Conservation (phyloP, 2,329 filamentous ascomycete genomes). For the Fusarium sp. region DNA sequence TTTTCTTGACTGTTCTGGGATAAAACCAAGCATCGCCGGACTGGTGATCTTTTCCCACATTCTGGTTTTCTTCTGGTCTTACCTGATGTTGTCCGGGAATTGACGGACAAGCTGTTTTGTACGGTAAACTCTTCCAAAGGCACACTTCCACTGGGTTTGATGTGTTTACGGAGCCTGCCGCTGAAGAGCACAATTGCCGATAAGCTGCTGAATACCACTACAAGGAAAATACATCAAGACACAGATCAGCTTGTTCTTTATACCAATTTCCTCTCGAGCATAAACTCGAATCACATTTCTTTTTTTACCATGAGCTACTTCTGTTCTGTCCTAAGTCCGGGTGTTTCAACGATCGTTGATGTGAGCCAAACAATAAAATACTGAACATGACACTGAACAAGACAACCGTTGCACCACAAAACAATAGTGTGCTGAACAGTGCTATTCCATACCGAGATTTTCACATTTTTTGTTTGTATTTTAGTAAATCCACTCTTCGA, state of each 20-base stretch:
- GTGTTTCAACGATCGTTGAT: background rate
- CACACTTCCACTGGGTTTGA: background rate
- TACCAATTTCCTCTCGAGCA: background rate
- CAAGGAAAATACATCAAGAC: background rate
- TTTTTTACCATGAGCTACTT: background rate
- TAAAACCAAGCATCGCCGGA: slow-evolving; percentile 11
- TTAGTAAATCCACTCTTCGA: background rate
- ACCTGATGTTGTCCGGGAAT: background rate
- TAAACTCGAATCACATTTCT: background rate
- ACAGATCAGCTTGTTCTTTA: background rate
- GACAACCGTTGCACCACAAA: background rate
- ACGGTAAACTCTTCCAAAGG: background rate
- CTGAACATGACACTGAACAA: background rate
- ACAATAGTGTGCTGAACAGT: background rate
- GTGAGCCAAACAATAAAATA: background rate
- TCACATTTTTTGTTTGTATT: background rate
- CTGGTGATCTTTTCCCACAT: background rate
- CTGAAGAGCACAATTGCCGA: background rate
- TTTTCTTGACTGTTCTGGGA: background rate
- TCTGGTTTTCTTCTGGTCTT: background rate
- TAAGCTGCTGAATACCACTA: background rate
- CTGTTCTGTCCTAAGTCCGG: background rate
- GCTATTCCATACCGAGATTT: background rate
- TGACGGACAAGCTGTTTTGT: background rate
- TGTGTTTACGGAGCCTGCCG: background rate